Conservation (phyloP, 352 stramenopile genomes). For the Pythium pectinolyticum region DNA sequence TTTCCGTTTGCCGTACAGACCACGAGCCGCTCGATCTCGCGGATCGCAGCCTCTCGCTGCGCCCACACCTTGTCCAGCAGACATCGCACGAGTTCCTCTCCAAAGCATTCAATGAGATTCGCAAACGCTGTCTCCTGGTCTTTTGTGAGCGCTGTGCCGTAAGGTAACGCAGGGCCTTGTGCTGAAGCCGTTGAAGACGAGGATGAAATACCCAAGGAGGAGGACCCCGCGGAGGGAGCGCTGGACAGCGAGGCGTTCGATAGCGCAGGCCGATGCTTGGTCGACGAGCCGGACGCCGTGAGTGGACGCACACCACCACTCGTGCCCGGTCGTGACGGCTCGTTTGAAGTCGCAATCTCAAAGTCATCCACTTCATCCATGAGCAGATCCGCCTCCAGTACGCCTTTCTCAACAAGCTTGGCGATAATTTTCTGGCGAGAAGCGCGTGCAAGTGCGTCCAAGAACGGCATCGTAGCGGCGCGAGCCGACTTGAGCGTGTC, state of each 20-base stretch:
- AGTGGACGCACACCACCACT: slow-evolving; percentile 54
- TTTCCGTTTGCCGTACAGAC: slow-evolving; percentile 52
- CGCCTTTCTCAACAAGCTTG: slow-evolving; percentile 70
- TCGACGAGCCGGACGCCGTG: slow-evolving; percentile 73
- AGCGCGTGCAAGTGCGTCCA: slow-evolving; percentile 61
- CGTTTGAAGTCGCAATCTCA: slow-evolving; percentile 35
- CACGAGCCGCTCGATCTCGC: slow-evolving; percentile 71
- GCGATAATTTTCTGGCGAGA: slow-evolving; percentile 81
- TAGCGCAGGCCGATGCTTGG: slow-evolving; percentile 71
- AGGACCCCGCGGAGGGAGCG: background rate
- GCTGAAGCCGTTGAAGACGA: slow-evolving; percentile 28
- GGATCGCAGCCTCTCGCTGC: slow-evolving; percentile 68
- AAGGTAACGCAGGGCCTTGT: slow-evolving; percentile 51
- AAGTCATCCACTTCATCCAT: slow-evolving; percentile 88
- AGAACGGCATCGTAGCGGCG: slow-evolving; percentile 60
- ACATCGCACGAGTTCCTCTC: slow-evolving; percentile 73
- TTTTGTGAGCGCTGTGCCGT: slow-evolving; percentile 62
- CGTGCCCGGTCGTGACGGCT: slow-evolving; percentile 44
- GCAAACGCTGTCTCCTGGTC: slow-evolving; percentile 59
- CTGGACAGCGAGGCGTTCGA: slow-evolving; percentile 56
- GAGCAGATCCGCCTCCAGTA: slow-evolving; percentile 73
- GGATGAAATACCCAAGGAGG: background rate
- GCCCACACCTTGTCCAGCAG: slow-evolving; percentile 81
- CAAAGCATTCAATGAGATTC: slow-evolving; percentile 55
- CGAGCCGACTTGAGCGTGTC: slow-evolving; percentile 65